phyloP scores from a whole-genome alignment of 2,329 filamentous ascomycete genomes.

The Diatrype stigma region DNA sequence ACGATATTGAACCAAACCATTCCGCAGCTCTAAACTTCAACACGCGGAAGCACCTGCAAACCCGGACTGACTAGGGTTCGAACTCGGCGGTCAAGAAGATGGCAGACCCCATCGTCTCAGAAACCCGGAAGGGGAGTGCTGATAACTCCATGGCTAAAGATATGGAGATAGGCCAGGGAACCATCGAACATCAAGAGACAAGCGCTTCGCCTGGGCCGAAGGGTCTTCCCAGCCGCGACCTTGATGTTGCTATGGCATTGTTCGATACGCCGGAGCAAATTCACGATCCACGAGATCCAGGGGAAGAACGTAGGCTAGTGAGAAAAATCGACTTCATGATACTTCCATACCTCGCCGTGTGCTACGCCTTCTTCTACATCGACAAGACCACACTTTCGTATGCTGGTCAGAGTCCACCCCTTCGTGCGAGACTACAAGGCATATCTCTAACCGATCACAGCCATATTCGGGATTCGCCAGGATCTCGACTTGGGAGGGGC shows the following conservation, averaged over 20 bases:
- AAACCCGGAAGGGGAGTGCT: background rate
- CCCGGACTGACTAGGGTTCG: background rate
- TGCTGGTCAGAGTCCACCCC: constrained; percentile 31
- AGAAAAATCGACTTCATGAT: constrained; percentile 58
- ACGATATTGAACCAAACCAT: too few species aligned
- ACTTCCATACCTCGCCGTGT: constrained; percentile 50
- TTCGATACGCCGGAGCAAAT: constrained; percentile 22
- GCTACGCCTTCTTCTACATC: constrained; percentile 50
- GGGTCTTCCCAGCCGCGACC: constrained; percentile 9
- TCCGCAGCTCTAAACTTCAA: too few species aligned
- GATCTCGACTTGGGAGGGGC: constrained; percentile 49
- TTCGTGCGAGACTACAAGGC: background rate
- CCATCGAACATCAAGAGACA: constrained; percentile 7
- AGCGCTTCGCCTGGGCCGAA: background rate
- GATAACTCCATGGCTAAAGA: constrained; percentile 2
- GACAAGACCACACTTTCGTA: constrained; percentile 49
- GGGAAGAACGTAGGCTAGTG: constrained; percentile 9
- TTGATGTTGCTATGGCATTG: constrained; percentile 19
- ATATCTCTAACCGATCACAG: constrained; percentile 6
- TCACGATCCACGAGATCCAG: constrained; percentile 16
- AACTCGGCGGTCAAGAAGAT: too few species aligned
- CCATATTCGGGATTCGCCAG: constrained; percentile 56
- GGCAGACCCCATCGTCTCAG: too few species aligned
- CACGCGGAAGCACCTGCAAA: too few species aligned
- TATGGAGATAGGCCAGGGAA: constrained; percentile 5